phyloP scores from a whole-genome alignment of 1,139 yeast species.

The Entelexis sorbosivorans region DNA sequence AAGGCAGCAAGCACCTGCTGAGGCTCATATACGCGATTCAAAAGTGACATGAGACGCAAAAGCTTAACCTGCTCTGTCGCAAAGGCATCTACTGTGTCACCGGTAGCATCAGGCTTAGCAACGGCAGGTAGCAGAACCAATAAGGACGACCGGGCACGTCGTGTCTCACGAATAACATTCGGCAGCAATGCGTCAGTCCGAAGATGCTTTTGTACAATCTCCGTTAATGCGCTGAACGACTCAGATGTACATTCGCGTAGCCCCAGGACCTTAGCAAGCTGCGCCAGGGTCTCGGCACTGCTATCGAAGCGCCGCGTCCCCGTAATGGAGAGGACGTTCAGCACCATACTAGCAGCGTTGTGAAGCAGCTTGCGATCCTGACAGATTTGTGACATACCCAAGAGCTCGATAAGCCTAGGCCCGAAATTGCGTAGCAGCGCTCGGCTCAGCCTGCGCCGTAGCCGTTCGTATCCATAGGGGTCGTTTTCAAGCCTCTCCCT shows the following conservation, averaged over 20 bases:
- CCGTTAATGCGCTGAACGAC: conserved; percentile 5
- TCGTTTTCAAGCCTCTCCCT: too few relatives aligned
- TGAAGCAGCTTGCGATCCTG: conserved; percentile 2
- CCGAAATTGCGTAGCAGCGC: background rate
- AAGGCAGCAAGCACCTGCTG: conserved; percentile 27
- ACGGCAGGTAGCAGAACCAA: conserved; percentile 4
- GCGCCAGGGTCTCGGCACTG: background rate
- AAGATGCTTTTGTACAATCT: conserved; percentile 1
- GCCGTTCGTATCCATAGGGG: background rate
- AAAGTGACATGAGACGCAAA: conserved; percentile 72
- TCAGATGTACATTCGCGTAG: conserved; percentile 9
- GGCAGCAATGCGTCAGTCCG: background rate
- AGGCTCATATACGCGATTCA: conserved; percentile 66
- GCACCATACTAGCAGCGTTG: background rate
- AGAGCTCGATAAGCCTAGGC: background rate
- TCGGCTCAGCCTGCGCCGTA: background rate
- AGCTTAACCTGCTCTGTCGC: conserved; percentile 75
- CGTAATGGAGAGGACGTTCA: background rate
- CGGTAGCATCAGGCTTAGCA: background rate
- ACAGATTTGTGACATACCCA: conserved; percentile 3
- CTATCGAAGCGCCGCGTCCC: background rate
- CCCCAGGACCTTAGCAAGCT: conserved; percentile 5
- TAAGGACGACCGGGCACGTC: conserved; percentile 3
- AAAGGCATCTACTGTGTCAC: conserved; percentile 1
- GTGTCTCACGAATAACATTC: conserved; percentile 1